Conservation (phyloP, 2,329 filamentous ascomycete genomes). For the Tolypocladium guangdongense region DNA sequence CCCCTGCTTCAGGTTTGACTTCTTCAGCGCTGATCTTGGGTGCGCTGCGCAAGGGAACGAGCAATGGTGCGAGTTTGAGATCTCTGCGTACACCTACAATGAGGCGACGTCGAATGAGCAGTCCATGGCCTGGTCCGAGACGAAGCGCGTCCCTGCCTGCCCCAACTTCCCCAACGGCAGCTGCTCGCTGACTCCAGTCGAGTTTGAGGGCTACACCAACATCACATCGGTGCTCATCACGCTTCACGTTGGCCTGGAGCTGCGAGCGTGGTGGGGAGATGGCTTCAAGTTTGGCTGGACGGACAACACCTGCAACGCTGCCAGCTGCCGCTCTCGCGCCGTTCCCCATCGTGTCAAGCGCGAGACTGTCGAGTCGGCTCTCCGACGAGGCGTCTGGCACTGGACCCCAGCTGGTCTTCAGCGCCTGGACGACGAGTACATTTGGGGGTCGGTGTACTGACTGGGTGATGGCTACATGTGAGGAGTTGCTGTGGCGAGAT, state of each 20-base stretch:
- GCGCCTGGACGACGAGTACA: slow-evolving; percentile 19
- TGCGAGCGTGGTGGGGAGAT: slow-evolving; percentile 30
- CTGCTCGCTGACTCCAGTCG: slow-evolving; percentile 23
- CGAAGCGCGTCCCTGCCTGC: slow-evolving; percentile 26
- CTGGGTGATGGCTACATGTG: slow-evolving; percentile 11
- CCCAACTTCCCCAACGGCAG: slow-evolving; percentile 19
- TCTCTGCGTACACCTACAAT: slow-evolving; percentile 29
- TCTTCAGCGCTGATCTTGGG: slow-evolving; percentile 26
- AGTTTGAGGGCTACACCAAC: slow-evolving; percentile 25
- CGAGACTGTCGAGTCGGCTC: slow-evolving; percentile 18
- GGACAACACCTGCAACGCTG: slow-evolving; percentile 28
- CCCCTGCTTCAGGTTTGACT: slow-evolving; percentile 28
- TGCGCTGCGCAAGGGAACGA: slow-evolving; percentile 24
- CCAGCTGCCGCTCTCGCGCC: slow-evolving; percentile 19
- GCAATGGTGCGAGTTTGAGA: slow-evolving; percentile 29
- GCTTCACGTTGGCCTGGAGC: slow-evolving; percentile 24
- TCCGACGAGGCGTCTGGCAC: slow-evolving; percentile 22
- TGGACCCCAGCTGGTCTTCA: slow-evolving; percentile 21
- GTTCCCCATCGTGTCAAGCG: slow-evolving; percentile 18
- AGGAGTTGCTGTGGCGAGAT: slow-evolving; percentile 16
- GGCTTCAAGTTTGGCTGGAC: slow-evolving; percentile 29
- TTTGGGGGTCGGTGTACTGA: slow-evolving; percentile 19
- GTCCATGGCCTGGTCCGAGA: slow-evolving; percentile 28
- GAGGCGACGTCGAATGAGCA: slow-evolving; percentile 19
- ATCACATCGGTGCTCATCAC: slow-evolving; percentile 28